Evolutionary conservation across 352 stramenopile genomes (phyloP).

Genomic region (Aphanomyces stellatus): DNA sequence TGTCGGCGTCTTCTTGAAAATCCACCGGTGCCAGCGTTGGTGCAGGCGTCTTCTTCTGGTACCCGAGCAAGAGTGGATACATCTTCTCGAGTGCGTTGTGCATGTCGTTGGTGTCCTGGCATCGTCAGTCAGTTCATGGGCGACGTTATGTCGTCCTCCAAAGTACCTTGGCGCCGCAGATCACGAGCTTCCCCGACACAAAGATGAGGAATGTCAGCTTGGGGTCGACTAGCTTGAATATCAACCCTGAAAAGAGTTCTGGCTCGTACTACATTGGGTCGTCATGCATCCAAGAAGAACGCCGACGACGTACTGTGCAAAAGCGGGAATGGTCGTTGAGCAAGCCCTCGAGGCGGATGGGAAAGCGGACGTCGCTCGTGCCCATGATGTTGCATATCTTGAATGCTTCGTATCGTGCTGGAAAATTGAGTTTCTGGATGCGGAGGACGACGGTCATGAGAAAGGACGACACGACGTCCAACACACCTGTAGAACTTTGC

Average conservation of each 20-base stretch:
- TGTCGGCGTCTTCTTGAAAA: slow-evolving; percentile 17
- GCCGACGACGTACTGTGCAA: slow-evolving; percentile 64
- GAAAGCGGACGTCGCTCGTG: slow-evolving; percentile 96
- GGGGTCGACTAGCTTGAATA: slow-evolving; percentile 96
- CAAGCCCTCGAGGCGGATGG: slow-evolving; percentile 98
- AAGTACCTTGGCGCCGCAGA: slow-evolving; percentile 86
- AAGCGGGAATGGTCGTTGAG: slow-evolving; percentile 94
- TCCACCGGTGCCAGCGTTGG: slow-evolving; percentile 11
- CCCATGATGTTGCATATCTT: slow-evolving; percentile 98
- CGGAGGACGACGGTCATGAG: background rate
- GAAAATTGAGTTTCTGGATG: slow-evolving; percentile 81
- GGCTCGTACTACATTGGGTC: slow-evolving; percentile 92
- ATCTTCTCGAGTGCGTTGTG: slow-evolving; percentile 61
- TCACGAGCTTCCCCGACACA: slow-evolving; percentile 97
- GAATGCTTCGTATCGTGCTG: slow-evolving; percentile 79
- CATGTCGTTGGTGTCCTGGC: slow-evolving; percentile 39
- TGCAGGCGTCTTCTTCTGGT: slow-evolving; percentile 32
- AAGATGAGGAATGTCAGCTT: slow-evolving; percentile 99
- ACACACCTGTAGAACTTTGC: slow-evolving; percentile 45
- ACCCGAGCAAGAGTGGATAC: slow-evolving; percentile 58
- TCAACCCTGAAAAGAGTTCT: slow-evolving; percentile 98
- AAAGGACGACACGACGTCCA: background rate
- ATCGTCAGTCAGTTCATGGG: background rate
- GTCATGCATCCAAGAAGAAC: background rate
- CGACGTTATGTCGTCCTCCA: background rate